Evolutionary conservation across 495 filamentous ascomycete genomes (phyloP).

Genomic region (Lasiosphaeris hirsuta): DNA sequence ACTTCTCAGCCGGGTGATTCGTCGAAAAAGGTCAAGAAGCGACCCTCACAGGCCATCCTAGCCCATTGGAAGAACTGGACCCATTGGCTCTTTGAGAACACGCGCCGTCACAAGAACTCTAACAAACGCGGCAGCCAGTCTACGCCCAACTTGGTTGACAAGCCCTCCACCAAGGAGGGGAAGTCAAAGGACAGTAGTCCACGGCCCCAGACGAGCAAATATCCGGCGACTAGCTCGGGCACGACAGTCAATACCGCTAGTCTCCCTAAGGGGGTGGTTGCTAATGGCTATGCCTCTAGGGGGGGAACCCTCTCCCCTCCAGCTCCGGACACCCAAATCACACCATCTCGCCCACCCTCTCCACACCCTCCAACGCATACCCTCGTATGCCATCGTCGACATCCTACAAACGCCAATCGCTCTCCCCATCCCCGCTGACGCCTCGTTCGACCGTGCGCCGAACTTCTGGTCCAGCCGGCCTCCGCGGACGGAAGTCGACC

Average conservation of each 20-base stretch:
- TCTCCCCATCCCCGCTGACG: constrained; percentile 86
- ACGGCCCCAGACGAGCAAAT: constrained; percentile 54
- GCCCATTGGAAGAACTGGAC: constrained; percentile 74
- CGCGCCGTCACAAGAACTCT: constrained; percentile 37
- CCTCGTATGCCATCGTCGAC: constrained; percentile 48
- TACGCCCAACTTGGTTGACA: constrained; percentile 48
- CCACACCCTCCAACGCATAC: constrained; percentile 41
- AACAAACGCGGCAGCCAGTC: constrained; percentile 52
- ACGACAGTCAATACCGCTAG: constrained; percentile 24
- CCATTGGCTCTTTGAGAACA: constrained; percentile 51
- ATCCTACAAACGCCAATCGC: constrained; percentile 71
- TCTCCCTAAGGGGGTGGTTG: constrained; percentile 34
- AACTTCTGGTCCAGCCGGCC: constrained; percentile 54
- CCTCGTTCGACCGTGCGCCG: constrained; percentile 81
- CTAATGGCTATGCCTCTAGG: constrained; percentile 32
- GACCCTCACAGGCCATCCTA: constrained; percentile 47
- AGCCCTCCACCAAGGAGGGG: constrained; percentile 38
- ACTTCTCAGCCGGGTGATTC: constrained; percentile 24
- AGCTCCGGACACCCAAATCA: constrained; percentile 5
- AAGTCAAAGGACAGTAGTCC: constrained; percentile 48
- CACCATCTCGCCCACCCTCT: constrained; percentile 24
- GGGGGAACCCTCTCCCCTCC: constrained; percentile 2
- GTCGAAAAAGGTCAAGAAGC: constrained; percentile 42
- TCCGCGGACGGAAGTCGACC: constrained; percentile 91
- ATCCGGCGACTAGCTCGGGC: constrained; percentile 29